A percentile compares a stretch with the other conserved stretches of the same genome.
These are phyloP conservation scores for Mrakia frigida DNA, from an alignment of 768 basidiomycete genomes.

Conservation along the genomic window DNA sequence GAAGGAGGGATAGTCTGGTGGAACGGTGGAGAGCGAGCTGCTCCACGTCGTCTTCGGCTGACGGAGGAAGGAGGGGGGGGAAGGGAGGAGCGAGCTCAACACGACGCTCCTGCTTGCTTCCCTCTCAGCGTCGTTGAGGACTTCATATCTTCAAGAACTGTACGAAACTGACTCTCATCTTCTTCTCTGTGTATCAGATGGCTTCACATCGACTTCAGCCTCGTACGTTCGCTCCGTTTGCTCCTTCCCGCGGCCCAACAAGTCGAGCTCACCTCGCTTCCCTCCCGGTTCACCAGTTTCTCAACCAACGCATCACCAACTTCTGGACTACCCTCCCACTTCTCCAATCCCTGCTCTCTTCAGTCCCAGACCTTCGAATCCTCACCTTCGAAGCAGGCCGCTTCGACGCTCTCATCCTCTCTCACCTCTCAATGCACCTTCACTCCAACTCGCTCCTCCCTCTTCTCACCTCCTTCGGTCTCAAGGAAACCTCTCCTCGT, in stretches of 20 bases:
- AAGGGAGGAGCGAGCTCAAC: no score
- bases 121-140: no score
- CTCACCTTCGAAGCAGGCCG: background rate
- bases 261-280: no score
- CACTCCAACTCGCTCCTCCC: background rate
- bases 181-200: background rate
- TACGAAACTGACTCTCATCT: no score
- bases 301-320: background rate
- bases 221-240: background rate
- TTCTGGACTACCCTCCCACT: background rate
- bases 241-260: no score
- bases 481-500: background rate
- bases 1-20: no score
- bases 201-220: conserved; percentile 3
- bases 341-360: background rate
- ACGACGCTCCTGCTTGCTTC: background rate
- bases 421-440: background rate
- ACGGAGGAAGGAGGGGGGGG: no score
- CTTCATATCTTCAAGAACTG: no score
- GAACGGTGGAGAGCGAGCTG: no score
- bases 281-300: background rate
- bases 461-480: background rate
- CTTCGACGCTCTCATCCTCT: conserved; percentile 5
- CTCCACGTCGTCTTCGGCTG: no score
- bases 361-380: background rate